Evolutionary conservation across 352 stramenopile genomes (phyloP).

Genomic region (Globisporangium sylvaticum): DNA sequence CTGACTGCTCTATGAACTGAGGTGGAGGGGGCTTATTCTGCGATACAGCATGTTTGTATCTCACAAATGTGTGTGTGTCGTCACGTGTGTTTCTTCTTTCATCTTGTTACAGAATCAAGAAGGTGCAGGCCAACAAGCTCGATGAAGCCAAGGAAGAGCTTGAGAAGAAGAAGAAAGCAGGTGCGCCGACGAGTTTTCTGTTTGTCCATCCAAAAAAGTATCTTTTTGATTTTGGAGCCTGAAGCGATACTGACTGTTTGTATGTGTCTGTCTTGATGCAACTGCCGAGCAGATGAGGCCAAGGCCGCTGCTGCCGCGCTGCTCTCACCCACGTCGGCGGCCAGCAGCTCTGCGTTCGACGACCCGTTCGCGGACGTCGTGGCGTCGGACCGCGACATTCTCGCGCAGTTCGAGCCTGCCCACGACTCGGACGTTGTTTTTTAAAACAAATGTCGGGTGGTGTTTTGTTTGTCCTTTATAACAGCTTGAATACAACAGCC

Average conservation of each 20-base stretch:
- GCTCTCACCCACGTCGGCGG: constrained; percentile 12
- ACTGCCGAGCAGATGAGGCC: constrained; percentile 7
- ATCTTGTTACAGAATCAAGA: constrained; percentile 90
- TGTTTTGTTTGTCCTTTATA: constrained; percentile 15
- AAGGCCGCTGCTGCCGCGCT: constrained; percentile 15
- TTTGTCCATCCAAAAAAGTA: background rate
- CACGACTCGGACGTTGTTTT: constrained; percentile 80
- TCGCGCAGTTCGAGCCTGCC: constrained; percentile 73
- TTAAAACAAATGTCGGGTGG: constrained; percentile 24
- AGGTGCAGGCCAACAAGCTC: constrained; percentile 97
- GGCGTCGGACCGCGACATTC: constrained; percentile 71
- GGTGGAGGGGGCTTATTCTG: too few species aligned
- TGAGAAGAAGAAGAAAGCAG: constrained; percentile 49
- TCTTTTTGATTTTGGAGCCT: background rate
- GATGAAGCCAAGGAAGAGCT: constrained; percentile 72
- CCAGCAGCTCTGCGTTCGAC: constrained; percentile 31
- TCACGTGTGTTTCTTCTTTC: background rate
- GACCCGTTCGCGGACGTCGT: constrained; percentile 72
- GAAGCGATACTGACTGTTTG: background rate
- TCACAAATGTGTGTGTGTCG: background rate
- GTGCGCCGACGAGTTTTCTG: constrained; percentile 14
- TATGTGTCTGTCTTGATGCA: background rate
- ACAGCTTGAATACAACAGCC: constrained; percentile 15
- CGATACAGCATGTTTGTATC: background rate
- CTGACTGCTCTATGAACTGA: background rate